Evolutionary conservation across 345 rosid genomes (phyloP), one percentile per base, ranked within the genome.

Genomic region (Salix koriyanagi): DNA sequence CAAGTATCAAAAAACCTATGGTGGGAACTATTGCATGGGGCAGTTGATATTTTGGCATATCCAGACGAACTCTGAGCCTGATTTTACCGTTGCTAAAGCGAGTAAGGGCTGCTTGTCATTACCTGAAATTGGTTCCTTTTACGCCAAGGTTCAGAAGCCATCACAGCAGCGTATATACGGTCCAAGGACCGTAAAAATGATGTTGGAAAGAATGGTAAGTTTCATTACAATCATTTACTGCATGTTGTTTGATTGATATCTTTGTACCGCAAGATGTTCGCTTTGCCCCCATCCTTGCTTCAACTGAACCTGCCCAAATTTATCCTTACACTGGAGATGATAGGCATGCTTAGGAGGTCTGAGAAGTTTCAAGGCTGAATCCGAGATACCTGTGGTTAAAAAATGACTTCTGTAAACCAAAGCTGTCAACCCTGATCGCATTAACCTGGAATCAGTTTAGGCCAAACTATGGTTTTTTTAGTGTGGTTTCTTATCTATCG

Each of bases 31-130:
- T 82, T 96, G 99, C 83, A 79, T 96, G 48, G 99, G 98, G 69
- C 99, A 96, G 88, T 88, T 96, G 76, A 90, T 96, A 60, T 96
- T 87, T 83, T 96, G 99, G 99, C 89, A 96, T 83, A 82, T 88
- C 74, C 99, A 96, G 88, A 92, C 97, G 6, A 87, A 90, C 82
- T 69, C 83, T 5, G 90, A 92, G 46, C 98, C 99, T 37, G 98
- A 96, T 88, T 56, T 79, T 82, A 88, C 88, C 84, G 81, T 96
- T 81, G 87, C 86, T 72, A 90, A 80, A 83, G 86, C 89, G 52
- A 88, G 91, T 62, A 84, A 94, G 86, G 99, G 99, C 71, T 96
- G 98, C 80, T 86, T 92, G 84, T 92, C 95, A 7, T 84, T 96
- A 67, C 99, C 99, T 16, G 95, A 92, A 16, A 77, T 92, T 61